Percentiles rank a stretch among this genome's conserved stretches.
Conservation (phyloP, 2,329 filamentous ascomycete genomes). For the Trematosphaeria pertusa region DNA sequence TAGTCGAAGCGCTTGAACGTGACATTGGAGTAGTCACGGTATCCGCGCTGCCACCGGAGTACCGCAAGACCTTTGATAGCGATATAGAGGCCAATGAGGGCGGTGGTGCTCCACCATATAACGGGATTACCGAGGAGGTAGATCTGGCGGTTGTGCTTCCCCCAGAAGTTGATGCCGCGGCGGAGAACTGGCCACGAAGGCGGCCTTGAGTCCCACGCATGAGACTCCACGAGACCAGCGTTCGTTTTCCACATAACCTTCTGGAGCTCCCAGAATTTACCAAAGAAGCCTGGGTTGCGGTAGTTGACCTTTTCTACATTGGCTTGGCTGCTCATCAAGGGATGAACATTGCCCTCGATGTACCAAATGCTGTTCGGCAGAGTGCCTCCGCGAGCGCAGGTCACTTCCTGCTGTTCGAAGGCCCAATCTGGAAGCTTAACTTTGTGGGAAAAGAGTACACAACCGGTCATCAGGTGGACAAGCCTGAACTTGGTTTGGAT, state of each 20-base stretch:
- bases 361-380: slow-evolving; percentile 98
- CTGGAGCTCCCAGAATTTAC: slow-evolving; percentile 97
- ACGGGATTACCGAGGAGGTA: slow-evolving; percentile 93
- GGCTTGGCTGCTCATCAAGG: slow-evolving; percentile 65
- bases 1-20: slow-evolving; percentile 98
- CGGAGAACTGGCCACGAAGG: slow-evolving; percentile 89
- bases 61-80: slow-evolving; percentile 87
- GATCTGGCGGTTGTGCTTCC: slow-evolving; percentile 89
- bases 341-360: slow-evolving; percentile 88
- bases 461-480: slow-evolving; percentile 95
- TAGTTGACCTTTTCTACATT: slow-evolving; percentile 96
- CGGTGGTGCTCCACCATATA: slow-evolving; percentile 90
- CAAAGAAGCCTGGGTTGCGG: slow-evolving; percentile 89
- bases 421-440: slow-evolving; percentile 98
- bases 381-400: slow-evolving; percentile 88
- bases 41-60: slow-evolving; percentile 93
- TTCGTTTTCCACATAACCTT: slow-evolving; percentile 99
- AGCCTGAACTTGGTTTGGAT: slow-evolving; percentile 98
- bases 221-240: slow-evolving; percentile 92
- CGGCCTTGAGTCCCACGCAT: slow-evolving; percentile 97
- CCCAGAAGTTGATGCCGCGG: slow-evolving; percentile 99
- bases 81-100: slow-evolving; percentile 77
- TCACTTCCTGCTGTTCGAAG: slow-evolving; percentile 98
- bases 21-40: slow-evolving; percentile 79
- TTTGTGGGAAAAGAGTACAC: slow-evolving; percentile 96